Conservation (phyloP, 352 stramenopile genomes). For the Globisporangium ultimum region DNA sequence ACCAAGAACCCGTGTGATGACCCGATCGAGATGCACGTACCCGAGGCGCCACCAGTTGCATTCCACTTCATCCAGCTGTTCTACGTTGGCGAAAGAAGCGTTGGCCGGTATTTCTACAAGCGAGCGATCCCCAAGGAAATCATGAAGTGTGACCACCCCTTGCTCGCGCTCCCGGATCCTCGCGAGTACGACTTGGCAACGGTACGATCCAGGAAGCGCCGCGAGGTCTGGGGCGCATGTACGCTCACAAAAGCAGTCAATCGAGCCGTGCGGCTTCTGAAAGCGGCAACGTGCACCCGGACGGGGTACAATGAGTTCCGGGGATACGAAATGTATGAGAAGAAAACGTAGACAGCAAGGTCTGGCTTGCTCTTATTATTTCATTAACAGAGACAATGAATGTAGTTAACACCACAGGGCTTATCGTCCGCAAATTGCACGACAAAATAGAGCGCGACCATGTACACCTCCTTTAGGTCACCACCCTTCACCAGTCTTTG, state of each 20-base stretch:
- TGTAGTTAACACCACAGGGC: too few relatives aligned
- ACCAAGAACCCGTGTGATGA: slow-evolving; percentile 20
- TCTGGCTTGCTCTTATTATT: too few relatives aligned
- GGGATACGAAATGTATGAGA: slow-evolving; percentile 4
- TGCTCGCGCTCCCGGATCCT: slow-evolving; percentile 12
- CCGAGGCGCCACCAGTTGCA: slow-evolving; percentile 15
- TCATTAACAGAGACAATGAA: too few relatives aligned
- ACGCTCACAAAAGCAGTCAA: slow-evolving; percentile 17
- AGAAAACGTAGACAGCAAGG: too few relatives aligned
- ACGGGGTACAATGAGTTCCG: slow-evolving; percentile 16
- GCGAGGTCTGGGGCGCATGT: slow-evolving; percentile 21
- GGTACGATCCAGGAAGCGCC: slow-evolving; percentile 1
- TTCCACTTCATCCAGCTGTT: slow-evolving; percentile 25
- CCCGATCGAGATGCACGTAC: slow-evolving; percentile 13
- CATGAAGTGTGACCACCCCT: slow-evolving; percentile 9
- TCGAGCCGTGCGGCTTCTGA: slow-evolving; percentile 8
- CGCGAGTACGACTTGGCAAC: not conserved
- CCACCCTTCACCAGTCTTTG: too few relatives aligned
- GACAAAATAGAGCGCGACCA: too few relatives aligned
- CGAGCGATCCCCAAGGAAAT: slow-evolving; percentile 9
- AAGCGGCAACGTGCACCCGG: slow-evolving; percentile 10
- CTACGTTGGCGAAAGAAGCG: slow-evolving; percentile 2
- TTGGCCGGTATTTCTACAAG: slow-evolving; percentile 15
- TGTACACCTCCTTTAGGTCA: too few relatives aligned
- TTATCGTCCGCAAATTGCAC: too few relatives aligned